Evolutionary conservation across 495 filamentous ascomycete genomes (phyloP).

Genomic region (Penicillium maclennaniae): DNA sequence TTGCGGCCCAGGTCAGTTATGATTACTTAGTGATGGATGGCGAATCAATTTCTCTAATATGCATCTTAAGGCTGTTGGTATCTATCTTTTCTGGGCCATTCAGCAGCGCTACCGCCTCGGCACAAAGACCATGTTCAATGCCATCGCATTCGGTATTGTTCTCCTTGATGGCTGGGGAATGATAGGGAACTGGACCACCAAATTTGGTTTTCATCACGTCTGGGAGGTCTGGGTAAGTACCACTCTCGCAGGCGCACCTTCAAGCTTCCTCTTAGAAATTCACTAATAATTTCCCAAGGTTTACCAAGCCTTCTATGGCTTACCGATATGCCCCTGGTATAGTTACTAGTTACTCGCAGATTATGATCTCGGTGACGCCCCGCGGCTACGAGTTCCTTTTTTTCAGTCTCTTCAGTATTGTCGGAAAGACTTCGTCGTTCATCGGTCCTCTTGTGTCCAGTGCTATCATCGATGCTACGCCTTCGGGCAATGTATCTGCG

Average conservation of each 20-base stretch:
- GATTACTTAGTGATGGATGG: background rate
- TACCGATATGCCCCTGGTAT: conserved; percentile 61
- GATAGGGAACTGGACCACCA: conserved; percentile 56
- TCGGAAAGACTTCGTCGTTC: conserved; percentile 56
- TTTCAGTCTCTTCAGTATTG: conserved; percentile 57
- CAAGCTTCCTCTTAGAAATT: background rate
- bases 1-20: conserved; percentile 42
- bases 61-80: conserved; percentile 41
- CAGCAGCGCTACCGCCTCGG: conserved; percentile 45
- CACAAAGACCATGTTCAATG: conserved; percentile 58
- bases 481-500: conserved; percentile 44
- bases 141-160: conserved; percentile 48
- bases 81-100: conserved; percentile 52
- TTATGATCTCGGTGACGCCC: conserved; percentile 59
- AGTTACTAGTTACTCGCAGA: conserved; percentile 58
- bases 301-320: conserved; percentile 56
- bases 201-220: conserved; percentile 53
- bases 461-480: conserved; percentile 57
- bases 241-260: background rate
- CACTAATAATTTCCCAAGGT: conserved; percentile 22
- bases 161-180: conserved; percentile 59
- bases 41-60: background rate
- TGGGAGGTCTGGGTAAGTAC: conserved; percentile 52
- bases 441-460: conserved; percentile 56
- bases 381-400: conserved; percentile 58